Evolutionary conservation across 768 basidiomycete genomes (phyloP), one percentile per base, ranked within the genome.

Genomic region (Porphyrellus cyaneotinctus): DNA sequence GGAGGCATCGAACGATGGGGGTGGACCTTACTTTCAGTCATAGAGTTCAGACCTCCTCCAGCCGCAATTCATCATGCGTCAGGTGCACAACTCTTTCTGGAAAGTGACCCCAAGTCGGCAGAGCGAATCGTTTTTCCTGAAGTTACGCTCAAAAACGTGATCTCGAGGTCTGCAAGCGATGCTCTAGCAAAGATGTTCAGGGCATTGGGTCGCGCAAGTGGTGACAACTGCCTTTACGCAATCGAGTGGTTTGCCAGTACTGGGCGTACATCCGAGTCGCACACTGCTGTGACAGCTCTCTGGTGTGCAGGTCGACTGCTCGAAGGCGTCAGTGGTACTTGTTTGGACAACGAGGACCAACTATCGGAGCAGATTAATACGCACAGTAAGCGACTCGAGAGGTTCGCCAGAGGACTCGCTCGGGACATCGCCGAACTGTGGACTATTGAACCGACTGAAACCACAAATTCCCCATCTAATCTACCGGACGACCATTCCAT

Each of bases 1-100:
- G 91, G 92, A 7, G 86, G 88, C 0, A 82, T 97, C 17, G 92
- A 97, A 61, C 85, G 85, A 66, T 98, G 94, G 95, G 90, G 92
- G 5, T 93, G 88, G 87, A 80, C 81, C 43, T 64, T 99, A 5
- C 76, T 98, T 26, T 80, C 82, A 0, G 89, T 87, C n/a, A 71
- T 97, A 35, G 85, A 92, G 58, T 82, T 98, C 51, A 71, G 67
- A 3, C 74, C 75, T 56, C 87, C 79, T n/a, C 68, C 74, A 9
- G 67, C 82, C 45, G 68, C 74, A 7, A 64, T 80, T 12, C 74
- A 79, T 14, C 71, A 74, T 49, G 69, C 75, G 4, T 76, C 83
- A 5, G 67, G 74, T 3, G 79, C 78, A 0, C 82, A 78, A 49
- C 70, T 83, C 20, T 74, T 82, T 68, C 74, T 90, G 12, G 85